Conservation (phyloP, 495 filamentous ascomycete species). For the Patellaria atrata region DNA sequence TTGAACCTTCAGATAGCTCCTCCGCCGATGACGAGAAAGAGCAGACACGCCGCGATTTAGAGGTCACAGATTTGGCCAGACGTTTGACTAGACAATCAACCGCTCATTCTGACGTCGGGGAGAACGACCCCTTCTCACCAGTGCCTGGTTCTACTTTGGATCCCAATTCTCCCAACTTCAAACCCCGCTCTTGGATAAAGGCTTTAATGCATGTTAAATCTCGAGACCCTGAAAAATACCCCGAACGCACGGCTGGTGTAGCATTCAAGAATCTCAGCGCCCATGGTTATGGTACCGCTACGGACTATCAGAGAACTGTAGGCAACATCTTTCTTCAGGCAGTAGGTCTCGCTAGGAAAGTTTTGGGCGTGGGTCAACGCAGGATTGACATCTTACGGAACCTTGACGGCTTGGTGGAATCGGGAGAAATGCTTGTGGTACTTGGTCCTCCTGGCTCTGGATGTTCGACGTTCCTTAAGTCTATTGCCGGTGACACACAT, state of each 20-base stretch:
- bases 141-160: slow-evolving; percentile 39
- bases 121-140: slow-evolving; percentile 23
- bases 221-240: slow-evolving; percentile 18
- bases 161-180: slow-evolving; percentile 40
- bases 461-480: slow-evolving; percentile 61
- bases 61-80: slow-evolving; percentile 23
- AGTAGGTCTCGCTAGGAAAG: slow-evolving; percentile 23
- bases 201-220: slow-evolving; percentile 29
- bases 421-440: slow-evolving; percentile 70
- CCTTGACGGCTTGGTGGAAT: slow-evolving; percentile 58
- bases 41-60: slow-evolving; percentile 15
- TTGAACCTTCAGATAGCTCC: neutral
- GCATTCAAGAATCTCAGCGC: slow-evolving; percentile 35
- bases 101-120: slow-evolving; percentile 12
- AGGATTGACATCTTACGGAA: slow-evolving; percentile 56
- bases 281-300: slow-evolving; percentile 34
- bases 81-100: slow-evolving; percentile 19
- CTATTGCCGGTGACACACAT: slow-evolving; percentile 51
- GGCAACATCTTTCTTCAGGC: slow-evolving; percentile 26
- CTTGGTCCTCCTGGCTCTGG: slow-evolving; percentile 59
- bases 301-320: slow-evolving; percentile 33
- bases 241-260: slow-evolving; percentile 28
- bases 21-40: slow-evolving; percentile 5
- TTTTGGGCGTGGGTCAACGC: slow-evolving; percentile 35
- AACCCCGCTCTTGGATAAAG: slow-evolving; percentile 44